Percentiles rank a stretch among this genome's conserved stretches.
Evolutionary conservation across 148 eudicot genomes (phyloP).

Genomic region (Beta vulgaris): DNA sequence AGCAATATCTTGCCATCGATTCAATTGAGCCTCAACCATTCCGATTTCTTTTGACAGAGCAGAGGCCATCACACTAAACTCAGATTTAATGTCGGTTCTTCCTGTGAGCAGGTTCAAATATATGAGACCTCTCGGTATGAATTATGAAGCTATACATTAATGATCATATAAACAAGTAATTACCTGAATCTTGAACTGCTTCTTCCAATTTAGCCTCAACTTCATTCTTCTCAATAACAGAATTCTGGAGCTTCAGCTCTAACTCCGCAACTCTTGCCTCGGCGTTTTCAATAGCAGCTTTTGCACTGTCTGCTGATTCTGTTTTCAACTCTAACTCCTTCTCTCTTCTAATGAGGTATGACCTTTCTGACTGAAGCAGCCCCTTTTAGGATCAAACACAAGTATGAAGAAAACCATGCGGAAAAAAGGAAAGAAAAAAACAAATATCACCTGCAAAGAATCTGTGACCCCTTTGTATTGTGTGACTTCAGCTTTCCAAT

Average conservation of each 20-base stretch:
- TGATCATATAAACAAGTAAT: constrained; percentile 4
- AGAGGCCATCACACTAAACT: constrained; percentile 80
- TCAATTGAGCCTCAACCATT: constrained; percentile 87
- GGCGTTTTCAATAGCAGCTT: constrained; percentile 40
- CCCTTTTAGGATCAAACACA: constrained; percentile 29
- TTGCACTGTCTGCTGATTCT: constrained; percentile 52
- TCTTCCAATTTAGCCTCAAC: constrained; percentile 89
- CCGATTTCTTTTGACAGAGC: constrained; percentile 87
- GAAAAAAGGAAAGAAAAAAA: constrained; percentile 17
- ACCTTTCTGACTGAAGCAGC: constrained; percentile 70
- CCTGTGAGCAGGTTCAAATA: constrained; percentile 40
- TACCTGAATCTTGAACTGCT: constrained; percentile 91
- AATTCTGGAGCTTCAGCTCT: constrained; percentile 55
- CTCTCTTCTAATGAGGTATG: constrained; percentile 67
- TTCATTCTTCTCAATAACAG: constrained; percentile 64
- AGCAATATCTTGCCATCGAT: constrained; percentile 83
- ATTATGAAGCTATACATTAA: neutral
- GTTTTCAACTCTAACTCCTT: constrained; percentile 60
- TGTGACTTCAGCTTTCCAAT: constrained; percentile 76
- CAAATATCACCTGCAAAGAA: constrained; percentile 67
- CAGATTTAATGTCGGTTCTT: constrained; percentile 77
- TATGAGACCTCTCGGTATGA: constrained; percentile 6
- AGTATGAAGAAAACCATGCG: neutral
- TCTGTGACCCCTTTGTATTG: constrained; percentile 64
- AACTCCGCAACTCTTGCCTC: constrained; percentile 71